These are phyloP conservation scores for Tricholoma furcatifolium DNA, from an alignment of 768 basidiomycete genomes.

Conservation along the genomic window DNA sequence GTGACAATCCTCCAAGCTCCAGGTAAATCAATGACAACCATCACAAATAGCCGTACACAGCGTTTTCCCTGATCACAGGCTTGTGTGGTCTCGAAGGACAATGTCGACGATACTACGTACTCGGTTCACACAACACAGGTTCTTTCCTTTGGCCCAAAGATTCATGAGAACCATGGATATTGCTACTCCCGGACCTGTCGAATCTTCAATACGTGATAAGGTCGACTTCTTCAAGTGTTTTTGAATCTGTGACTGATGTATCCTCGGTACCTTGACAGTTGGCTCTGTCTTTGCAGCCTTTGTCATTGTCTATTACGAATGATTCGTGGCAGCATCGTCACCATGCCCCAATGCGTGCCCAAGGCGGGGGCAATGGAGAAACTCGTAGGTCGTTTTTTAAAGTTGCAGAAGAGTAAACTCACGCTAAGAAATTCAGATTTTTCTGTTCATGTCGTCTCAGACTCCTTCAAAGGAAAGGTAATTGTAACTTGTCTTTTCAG, in stretches of 20 bases:
- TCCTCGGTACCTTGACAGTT: conserved; percentile 54
- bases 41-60: conserved; percentile 6
- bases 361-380: conserved; percentile 68
- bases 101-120: conserved; percentile 19
- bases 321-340: conserved; percentile 86
- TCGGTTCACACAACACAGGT: conserved; percentile 8
- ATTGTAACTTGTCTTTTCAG: not conserved
- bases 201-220: conserved; percentile 61
- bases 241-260: conserved; percentile 16
- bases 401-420: conserved; percentile 13
- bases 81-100: conserved; percentile 7
- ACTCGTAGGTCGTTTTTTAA: conserved; percentile 60
- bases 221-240: conserved; percentile 29
- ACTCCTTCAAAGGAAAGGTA: conserved; percentile 74
- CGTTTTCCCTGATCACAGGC: not conserved
- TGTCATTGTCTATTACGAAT: conserved; percentile 66
- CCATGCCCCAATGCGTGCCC: conserved; percentile 77
- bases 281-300: conserved; percentile 57
- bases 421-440: conserved; percentile 54
- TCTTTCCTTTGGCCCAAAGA: conserved; percentile 8
- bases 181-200: conserved; percentile 46
- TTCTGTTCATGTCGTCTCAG: conserved; percentile 69
- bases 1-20: not conserved
- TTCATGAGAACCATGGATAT: conserved; percentile 20
- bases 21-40: conserved; percentile 3